Percentiles rank a stretch among this genome's conserved stretches.
phyloP scores from a whole-genome alignment of 805 yeast genomes.

The Grigorovia transvaalensis region DNA sequence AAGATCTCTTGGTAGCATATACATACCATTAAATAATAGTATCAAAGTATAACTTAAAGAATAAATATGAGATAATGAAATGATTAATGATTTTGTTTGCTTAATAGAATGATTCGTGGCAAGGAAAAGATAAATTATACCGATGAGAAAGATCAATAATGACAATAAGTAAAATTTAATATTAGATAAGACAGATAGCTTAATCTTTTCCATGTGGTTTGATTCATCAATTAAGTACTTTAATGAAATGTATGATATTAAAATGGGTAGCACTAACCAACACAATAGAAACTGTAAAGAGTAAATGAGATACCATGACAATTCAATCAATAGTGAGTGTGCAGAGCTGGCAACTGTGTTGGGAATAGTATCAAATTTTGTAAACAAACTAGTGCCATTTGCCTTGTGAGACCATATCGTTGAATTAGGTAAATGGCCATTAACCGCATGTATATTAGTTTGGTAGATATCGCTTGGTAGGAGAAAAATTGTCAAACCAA shows the following conservation, averaged over 20 bases:
- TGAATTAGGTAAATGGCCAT: neutral
- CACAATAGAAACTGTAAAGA: slow-evolving; percentile 25
- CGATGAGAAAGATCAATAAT: slow-evolving; percentile 14
- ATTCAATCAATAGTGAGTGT: neutral
- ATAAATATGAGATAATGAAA: slow-evolving; percentile 25
- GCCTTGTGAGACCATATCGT: neutral
- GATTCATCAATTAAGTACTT: slow-evolving; percentile 14
- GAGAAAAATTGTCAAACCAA: slow-evolving; percentile 21
- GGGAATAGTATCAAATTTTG: too few species aligned
- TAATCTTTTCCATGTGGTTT: neutral
- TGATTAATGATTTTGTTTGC: slow-evolving; percentile 23
- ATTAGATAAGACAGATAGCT: slow-evolving; percentile 17
- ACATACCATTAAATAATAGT: slow-evolving; percentile 21
- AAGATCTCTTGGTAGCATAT: slow-evolving; percentile 21
- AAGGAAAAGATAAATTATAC: slow-evolving; percentile 17
- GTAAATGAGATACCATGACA: slow-evolving; percentile 19
- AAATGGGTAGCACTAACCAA: slow-evolving; percentile 25
- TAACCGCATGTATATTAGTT: neutral
- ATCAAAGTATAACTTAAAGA: slow-evolving; percentile 23
- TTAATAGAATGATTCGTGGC: slow-evolving; percentile 18
- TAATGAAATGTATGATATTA: slow-evolving; percentile 22
- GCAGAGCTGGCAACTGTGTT: neutral
- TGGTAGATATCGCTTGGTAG: slow-evolving; percentile 22
- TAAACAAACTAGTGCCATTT: too few species aligned
- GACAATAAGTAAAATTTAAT: slow-evolving; percentile 23